A percentile compares a stretch with the other conserved stretches of the same genome.
phyloP scores from a whole-genome alignment of 768 basidiomycete genomes.

The Erythrobasidium yunnanense region DNA sequence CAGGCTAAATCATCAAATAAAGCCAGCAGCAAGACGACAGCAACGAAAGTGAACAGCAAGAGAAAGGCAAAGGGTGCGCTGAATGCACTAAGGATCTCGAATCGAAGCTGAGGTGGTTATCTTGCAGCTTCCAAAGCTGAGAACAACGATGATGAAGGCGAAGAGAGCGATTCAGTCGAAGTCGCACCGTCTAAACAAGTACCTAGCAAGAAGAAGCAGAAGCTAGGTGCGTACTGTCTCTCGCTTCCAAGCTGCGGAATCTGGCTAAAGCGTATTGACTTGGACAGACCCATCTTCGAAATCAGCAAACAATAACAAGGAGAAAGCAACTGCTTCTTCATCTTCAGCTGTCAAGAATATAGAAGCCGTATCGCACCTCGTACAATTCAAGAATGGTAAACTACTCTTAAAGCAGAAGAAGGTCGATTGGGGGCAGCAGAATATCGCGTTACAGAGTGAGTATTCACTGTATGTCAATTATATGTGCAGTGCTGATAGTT shows the following conservation, averaged over 20 bases:
- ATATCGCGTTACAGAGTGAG: slow-evolving; percentile 9
- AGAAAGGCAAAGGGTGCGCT: background rate
- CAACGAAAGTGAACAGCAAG: background rate
- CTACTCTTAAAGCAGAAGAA: slow-evolving; percentile 18
- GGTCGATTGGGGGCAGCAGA: slow-evolving; percentile 8
- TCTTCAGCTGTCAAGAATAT: background rate
- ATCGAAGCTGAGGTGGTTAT: no score
- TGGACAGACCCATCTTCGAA: no score
- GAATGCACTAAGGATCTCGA: no score
- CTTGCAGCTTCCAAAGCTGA: no score
- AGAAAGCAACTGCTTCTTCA: background rate
- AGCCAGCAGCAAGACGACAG: background rate
- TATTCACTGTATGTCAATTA: background rate
- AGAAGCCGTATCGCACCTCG: background rate
- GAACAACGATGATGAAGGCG: no score
- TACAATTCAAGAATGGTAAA: slow-evolving; percentile 21
- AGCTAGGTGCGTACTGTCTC: no score
- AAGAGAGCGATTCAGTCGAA: no score
- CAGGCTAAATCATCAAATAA: no score
- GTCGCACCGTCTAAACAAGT: no score
- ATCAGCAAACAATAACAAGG: background rate
- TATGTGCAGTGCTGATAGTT: background rate
- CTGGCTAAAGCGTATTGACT: no score
- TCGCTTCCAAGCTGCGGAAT: no score
- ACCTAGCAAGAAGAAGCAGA: no score